Evolutionary conservation across 2,329 filamentous ascomycete genomes (phyloP).

Genomic region (Xylariaceae sp.): DNA sequence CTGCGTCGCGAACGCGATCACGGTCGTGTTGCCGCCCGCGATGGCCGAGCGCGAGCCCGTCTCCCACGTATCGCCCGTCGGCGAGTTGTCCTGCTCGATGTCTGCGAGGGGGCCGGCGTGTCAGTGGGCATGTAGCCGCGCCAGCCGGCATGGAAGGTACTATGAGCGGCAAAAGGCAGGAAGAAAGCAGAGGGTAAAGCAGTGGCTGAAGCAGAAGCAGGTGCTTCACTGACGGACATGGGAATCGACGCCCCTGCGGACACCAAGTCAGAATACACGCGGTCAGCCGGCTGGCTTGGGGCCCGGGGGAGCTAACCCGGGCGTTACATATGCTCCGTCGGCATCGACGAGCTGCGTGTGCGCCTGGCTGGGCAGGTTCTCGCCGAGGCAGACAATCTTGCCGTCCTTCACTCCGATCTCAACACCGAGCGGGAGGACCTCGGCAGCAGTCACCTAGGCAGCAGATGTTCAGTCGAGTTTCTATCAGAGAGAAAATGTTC

Average conservation of each 20-base stretch:
- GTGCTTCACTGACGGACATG: conserved; percentile 29
- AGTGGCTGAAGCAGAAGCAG: not conserved
- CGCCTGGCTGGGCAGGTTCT: conserved; percentile 23
- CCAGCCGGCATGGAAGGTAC: no score
- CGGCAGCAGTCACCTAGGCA: conserved; percentile 35
- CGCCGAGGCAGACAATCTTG: conserved; percentile 37
- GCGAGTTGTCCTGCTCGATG: conserved; percentile 34
- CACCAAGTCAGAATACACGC: not conserved
- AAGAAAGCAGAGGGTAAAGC: no score
- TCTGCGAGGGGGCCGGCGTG: conserved; percentile 14
- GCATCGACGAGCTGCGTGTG: conserved; percentile 34
- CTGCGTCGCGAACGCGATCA: conserved; percentile 41
- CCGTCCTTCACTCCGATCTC: conserved; percentile 40
- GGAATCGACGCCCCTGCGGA: conserved; percentile 36
- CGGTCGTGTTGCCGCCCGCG: conserved; percentile 41
- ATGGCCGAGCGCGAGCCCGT: conserved; percentile 35
- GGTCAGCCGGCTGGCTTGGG: not conserved
- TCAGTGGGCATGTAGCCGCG: not conserved
- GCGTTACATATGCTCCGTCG: conserved; percentile 36
- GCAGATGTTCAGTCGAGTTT: not conserved
- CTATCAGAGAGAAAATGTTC: conserved; percentile 1
- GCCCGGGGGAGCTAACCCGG: conserved; percentile 11
- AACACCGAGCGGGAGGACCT: conserved; percentile 32
- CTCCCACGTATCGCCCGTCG: conserved; percentile 37
- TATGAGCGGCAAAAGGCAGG: no score